Percentiles rank a stretch among this genome's conserved stretches.
These are phyloP conservation scores for Macrolepiota fuliginosa DNA, from an alignment of 768 basidiomycete species.

Conservation along the genomic window DNA sequence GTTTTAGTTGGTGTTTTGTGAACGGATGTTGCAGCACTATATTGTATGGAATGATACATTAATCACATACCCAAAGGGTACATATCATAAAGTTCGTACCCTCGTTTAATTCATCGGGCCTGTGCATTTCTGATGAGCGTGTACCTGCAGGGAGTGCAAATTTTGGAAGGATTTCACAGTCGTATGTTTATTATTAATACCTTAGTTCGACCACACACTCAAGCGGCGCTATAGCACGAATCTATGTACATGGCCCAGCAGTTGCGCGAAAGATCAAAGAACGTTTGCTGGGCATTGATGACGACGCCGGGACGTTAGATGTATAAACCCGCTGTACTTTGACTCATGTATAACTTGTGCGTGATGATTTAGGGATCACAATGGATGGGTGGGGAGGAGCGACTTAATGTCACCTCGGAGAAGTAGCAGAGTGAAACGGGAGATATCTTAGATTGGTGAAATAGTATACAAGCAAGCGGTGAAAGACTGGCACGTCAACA, in stretches of 20 bases:
- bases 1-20: not conserved
- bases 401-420: no score
- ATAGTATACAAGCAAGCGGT: no score
- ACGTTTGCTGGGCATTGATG: slow-evolving; percentile 30
- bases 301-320: not conserved
- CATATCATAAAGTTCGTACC: slow-evolving; percentile 23
- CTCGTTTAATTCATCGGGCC: not conserved
- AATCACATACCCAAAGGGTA: slow-evolving; percentile 33
- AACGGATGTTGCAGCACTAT: slow-evolving; percentile 40
- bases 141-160: slow-evolving; percentile 60
- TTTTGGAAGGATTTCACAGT: slow-evolving; percentile 24
- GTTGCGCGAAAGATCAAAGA: slow-evolving; percentile 61
- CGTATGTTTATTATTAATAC: slow-evolving; percentile 3
- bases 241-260: slow-evolving; percentile 60
- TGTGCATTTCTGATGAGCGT: slow-evolving; percentile 17
- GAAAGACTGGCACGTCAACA: no score
- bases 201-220: not conserved
- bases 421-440: no score
- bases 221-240: slow-evolving; percentile 20
- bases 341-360: not conserved
- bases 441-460: no score
- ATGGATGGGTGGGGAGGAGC: no score
- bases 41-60: slow-evolving; percentile 69
- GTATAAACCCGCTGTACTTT: not conserved
- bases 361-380: no score